Percentiles rank a stretch among this genome's conserved stretches.
Evolutionary conservation across 768 basidiomycete species (phyloP).

Genomic region (Kwoniella mangroviensis): DNA sequence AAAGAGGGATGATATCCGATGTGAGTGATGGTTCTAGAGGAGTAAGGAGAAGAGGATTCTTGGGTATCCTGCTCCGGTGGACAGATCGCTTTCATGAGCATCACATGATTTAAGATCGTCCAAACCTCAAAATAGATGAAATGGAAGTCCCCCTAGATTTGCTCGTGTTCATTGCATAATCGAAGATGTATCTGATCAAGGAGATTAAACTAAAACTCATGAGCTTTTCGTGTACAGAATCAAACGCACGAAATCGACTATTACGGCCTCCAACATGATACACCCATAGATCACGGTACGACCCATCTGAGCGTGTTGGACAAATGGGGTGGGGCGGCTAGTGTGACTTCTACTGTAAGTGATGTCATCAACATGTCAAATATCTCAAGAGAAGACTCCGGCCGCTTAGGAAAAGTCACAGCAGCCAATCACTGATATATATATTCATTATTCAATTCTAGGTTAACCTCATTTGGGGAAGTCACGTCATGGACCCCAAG

Average conservation of each 20-base stretch:
- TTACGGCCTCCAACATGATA: conserved; percentile 80
- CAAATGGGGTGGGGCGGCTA: conserved; percentile 80
- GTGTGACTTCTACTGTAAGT: conserved; percentile 72
- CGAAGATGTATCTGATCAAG: too few relatives aligned
- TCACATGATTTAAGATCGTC: too few relatives aligned
- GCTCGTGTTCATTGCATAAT: too few relatives aligned
- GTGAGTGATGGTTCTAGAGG: conserved; percentile 61
- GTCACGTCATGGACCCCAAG: conserved; percentile 78
- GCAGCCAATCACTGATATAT: too few relatives aligned
- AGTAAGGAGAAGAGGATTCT: neutral
- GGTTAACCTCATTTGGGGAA: conserved; percentile 89
- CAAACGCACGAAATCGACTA: conserved; percentile 78
- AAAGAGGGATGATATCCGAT: conserved; percentile 77
- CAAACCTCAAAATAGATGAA: too few relatives aligned
- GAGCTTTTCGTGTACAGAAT: conserved; percentile 63
- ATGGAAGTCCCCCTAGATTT: too few relatives aligned
- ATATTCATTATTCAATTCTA: neutral
- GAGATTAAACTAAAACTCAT: too few relatives aligned
- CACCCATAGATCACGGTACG: conserved; percentile 85
- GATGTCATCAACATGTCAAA: neutral
- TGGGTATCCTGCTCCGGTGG: neutral
- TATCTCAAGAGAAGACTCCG: too few relatives aligned
- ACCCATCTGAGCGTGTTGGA: conserved; percentile 87
- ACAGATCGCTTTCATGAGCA: too few relatives aligned
- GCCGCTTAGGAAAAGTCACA: too few relatives aligned